These are phyloP conservation scores for Schizosaccharomyces octosporus DNA, from an alignment of 805 yeast species.

Conservation along the genomic window DNA sequence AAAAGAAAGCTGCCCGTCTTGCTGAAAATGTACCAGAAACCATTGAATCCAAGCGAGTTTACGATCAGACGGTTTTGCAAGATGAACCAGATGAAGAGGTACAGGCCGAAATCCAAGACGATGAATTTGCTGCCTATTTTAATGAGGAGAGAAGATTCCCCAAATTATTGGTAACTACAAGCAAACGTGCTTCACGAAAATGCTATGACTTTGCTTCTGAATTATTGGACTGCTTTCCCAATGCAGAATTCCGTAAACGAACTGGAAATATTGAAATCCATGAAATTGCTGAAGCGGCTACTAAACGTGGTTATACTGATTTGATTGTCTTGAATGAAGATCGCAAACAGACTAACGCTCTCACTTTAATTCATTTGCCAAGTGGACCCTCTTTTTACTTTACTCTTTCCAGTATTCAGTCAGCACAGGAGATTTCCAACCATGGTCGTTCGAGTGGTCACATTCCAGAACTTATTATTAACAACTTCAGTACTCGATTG, in stretches of 20 bases:
- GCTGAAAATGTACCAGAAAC: constrained; percentile 59
- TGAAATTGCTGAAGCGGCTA: constrained; percentile 65
- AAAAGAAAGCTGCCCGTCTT: constrained; percentile 23
- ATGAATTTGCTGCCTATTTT: constrained; percentile 39
- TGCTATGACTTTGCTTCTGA: constrained; percentile 82
- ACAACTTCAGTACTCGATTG: constrained; percentile 74
- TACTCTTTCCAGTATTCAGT: constrained; percentile 49
- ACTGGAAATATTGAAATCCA: constrained; percentile 62
- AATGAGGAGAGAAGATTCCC: constrained; percentile 30
- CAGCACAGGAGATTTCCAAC: constrained; percentile 52
- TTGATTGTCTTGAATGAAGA: constrained; percentile 79
- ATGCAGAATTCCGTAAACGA: constrained; percentile 65
- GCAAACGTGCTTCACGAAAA: constrained; percentile 55
- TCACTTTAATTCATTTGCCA: constrained; percentile 82
- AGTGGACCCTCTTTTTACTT: constrained; percentile 90
- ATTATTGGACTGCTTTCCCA: constrained; percentile 63
- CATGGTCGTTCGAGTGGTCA: constrained; percentile 84
- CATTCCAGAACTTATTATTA: constrained; percentile 72
- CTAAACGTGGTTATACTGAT: constrained; percentile 68
- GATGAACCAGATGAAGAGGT: constrained; percentile 21
- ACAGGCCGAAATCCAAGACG: constrained; percentile 10
- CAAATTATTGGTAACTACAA: constrained; percentile 74
- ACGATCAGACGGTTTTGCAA: constrained; percentile 49
- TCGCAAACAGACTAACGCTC: constrained; percentile 72
- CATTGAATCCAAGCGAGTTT: constrained; percentile 60